phyloP scores from a whole-genome alignment of 2,329 filamentous ascomycete species.

The Orbilia ellipsospora region DNA sequence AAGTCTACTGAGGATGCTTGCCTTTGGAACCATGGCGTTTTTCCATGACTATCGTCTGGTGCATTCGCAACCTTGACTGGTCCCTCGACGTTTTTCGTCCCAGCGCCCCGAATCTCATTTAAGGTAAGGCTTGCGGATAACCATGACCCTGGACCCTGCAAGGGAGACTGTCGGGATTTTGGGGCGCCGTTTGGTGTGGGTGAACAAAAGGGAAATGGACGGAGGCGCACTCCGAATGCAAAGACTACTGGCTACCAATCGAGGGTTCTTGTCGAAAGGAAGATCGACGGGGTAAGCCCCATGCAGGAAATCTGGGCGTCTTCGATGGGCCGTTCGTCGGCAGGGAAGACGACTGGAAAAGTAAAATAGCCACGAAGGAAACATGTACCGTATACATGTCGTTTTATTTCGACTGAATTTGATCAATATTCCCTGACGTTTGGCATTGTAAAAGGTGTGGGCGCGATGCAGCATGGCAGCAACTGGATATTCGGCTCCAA shows the following conservation, averaged over 20 bases:
- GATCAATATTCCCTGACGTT: slow-evolving; percentile 22
- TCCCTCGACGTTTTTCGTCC: slow-evolving; percentile 17
- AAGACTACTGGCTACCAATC: slow-evolving; percentile 44
- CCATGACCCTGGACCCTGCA: slow-evolving; percentile 55
- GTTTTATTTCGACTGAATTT: too few relatives aligned
- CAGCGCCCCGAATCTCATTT: slow-evolving; percentile 50
- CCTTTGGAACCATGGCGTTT: slow-evolving; percentile 15
- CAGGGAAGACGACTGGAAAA: slow-evolving; percentile 19
- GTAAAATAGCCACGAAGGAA: not conserved
- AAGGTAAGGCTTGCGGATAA: slow-evolving; percentile 57
- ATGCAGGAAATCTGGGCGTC: slow-evolving; percentile 52
- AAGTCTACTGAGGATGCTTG: slow-evolving; percentile 18
- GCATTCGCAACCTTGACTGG: not conserved
- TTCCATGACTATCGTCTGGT: not conserved
- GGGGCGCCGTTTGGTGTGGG: slow-evolving; percentile 42
- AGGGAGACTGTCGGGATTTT: slow-evolving; percentile 55
- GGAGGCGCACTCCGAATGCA: slow-evolving; percentile 33
- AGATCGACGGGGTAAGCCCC: slow-evolving; percentile 46
- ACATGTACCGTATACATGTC: too few relatives aligned
- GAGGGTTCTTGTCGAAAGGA: slow-evolving; percentile 21
- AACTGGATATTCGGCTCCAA: slow-evolving; percentile 3
- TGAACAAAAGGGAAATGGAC: slow-evolving; percentile 35
- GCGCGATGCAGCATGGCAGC: slow-evolving; percentile 6
- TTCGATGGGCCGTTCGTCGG: slow-evolving; percentile 37
- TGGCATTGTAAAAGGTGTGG: slow-evolving; percentile 8